Evolutionary conservation across 1,284 basidiomycete species (phyloP).

Genomic region (Ceratobasidium sp.): DNA sequence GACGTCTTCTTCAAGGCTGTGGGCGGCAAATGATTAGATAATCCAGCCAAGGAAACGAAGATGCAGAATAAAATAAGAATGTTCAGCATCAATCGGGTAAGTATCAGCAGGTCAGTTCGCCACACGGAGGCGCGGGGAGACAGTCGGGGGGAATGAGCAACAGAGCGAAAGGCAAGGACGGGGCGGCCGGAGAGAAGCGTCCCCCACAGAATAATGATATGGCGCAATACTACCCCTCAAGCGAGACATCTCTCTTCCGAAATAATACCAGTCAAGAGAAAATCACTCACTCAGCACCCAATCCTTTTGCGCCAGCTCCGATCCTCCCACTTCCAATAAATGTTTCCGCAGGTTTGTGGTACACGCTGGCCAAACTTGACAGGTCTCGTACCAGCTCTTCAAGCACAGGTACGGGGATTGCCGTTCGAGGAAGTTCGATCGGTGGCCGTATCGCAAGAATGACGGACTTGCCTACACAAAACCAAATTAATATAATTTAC

Average conservation of each 20-base stretch:
- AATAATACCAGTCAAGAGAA: slow-evolving; percentile 33
- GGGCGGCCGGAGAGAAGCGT: not conserved
- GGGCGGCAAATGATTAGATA: slow-evolving; percentile 13
- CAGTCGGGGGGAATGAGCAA: no score
- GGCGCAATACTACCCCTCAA: slow-evolving; percentile 3
- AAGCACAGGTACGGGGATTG: slow-evolving; percentile 89
- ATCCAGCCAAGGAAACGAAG: not conserved
- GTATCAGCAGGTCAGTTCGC: no score
- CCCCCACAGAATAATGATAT: slow-evolving; percentile 1
- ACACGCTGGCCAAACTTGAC: slow-evolving; percentile 90
- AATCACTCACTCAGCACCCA: slow-evolving; percentile 71
- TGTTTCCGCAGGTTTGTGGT: slow-evolving; percentile 95
- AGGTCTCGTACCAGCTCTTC: slow-evolving; percentile 94
- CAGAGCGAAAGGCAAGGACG: no score
- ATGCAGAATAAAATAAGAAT: not conserved
- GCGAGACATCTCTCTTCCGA: slow-evolving; percentile 8
- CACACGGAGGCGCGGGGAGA: no score
- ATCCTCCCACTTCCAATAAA: slow-evolving; percentile 89
- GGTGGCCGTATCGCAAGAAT: slow-evolving; percentile 93
- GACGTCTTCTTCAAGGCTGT: slow-evolving; percentile 66
- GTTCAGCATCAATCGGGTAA: no score
- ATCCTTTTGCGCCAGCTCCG: slow-evolving; percentile 82
- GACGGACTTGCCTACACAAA: slow-evolving; percentile 63
- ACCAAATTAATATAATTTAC: slow-evolving; percentile 33
- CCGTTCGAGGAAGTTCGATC: slow-evolving; percentile 92